phyloP scores from a whole-genome alignment of 805 yeast genomes.

The Candida montana region DNA sequence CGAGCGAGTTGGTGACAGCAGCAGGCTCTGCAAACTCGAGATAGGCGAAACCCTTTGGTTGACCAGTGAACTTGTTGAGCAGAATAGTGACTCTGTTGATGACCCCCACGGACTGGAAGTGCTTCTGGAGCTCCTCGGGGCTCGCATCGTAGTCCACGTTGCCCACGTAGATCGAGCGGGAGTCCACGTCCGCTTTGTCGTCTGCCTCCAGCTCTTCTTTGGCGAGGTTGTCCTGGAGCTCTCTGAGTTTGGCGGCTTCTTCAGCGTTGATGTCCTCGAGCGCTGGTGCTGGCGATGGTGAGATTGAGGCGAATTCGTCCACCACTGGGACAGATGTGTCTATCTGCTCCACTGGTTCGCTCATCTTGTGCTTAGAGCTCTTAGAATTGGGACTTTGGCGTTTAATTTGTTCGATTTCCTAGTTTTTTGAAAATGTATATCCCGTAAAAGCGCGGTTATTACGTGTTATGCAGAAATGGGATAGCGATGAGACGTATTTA shows the following conservation, averaged over 20 bases:
- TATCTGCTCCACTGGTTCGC: conserved; percentile 9
- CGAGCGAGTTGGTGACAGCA: conserved; percentile 60
- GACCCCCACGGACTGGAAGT: conserved; percentile 63
- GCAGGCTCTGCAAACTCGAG: conserved; percentile 71
- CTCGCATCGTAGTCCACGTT: conserved; percentile 77
- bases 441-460: too few relatives aligned
- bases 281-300: conserved; percentile 1
- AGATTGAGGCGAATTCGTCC: conserved; percentile 1
- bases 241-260: conserved; percentile 58
- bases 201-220: conserved; percentile 38
- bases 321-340: conserved; percentile 2
- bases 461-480: too few relatives aligned
- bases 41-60: conserved; percentile 84
- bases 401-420: too few relatives aligned
- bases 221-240: conserved; percentile 47
- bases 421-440: neutral
- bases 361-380: too few relatives aligned
- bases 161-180: conserved; percentile 75
- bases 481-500: too few relatives aligned
- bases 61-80: conserved; percentile 68
- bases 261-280: conserved; percentile 28
- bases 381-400: too few relatives aligned
- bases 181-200: conserved; percentile 63
- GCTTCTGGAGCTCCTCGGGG: conserved; percentile 74
- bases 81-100: conserved; percentile 78